Evolutionary conservation across 176 grass and related monocot species (phyloP).

Genomic region (Carex pumila): DNA sequence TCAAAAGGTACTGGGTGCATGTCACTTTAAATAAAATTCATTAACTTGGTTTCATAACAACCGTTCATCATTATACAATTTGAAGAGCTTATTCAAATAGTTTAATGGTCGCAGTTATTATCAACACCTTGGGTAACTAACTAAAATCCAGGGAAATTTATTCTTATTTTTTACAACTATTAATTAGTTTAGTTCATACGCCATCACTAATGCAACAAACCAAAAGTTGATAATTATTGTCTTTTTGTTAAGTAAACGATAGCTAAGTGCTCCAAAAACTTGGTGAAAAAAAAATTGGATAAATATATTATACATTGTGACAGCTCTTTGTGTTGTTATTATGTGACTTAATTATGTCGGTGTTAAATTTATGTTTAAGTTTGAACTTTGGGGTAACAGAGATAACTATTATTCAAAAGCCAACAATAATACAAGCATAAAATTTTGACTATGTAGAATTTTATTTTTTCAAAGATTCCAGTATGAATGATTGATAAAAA

Average conservation of each 20-base stretch:
- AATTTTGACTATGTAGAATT: neutral
- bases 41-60: too few relatives aligned
- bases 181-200: neutral
- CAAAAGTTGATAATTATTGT: too few relatives aligned
- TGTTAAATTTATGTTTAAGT: neutral
- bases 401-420: neutral
- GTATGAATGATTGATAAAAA: neutral
- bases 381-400: constrained; percentile 1
- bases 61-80: too few relatives aligned
- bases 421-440: neutral
- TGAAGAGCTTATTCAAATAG: neutral
- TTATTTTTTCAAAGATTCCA: neutral
- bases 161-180: neutral
- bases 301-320: neutral
- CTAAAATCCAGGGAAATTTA: neutral
- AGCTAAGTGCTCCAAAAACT: too few relatives aligned
- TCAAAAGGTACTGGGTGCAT: too few relatives aligned
- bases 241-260: neutral
- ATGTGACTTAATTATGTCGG: neutral
- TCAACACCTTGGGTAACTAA: neutral
- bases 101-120: neutral
- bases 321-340: neutral
- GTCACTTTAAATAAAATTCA: neutral
- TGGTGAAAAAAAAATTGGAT: neutral
- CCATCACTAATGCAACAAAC: neutral